Conservation (phyloP, 192 early-diverging fungal genomes). For the Coemansia sp. region DNA sequence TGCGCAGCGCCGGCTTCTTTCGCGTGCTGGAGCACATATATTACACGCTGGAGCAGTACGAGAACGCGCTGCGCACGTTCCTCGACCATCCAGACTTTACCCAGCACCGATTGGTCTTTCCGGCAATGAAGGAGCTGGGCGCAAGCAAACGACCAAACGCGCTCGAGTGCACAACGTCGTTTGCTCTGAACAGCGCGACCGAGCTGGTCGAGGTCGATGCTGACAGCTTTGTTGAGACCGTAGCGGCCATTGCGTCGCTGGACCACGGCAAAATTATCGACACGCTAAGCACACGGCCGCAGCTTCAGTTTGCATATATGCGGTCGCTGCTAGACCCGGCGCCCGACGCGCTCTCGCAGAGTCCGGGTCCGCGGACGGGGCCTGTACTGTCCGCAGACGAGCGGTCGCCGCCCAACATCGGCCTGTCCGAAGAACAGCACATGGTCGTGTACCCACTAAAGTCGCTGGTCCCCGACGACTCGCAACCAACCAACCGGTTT, state of each 20-base stretch:
- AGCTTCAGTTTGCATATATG: conserved; percentile 35
- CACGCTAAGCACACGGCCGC: conserved; percentile 6
- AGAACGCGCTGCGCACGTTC: conserved; percentile 32
- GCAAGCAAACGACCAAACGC: conserved; percentile 1
- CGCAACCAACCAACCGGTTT: conserved; percentile 13
- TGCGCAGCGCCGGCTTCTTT: conserved; percentile 34
- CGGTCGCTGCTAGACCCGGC: conserved; percentile 39
- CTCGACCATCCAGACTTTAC: conserved; percentile 39
- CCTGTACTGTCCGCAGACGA: conserved; percentile 20
- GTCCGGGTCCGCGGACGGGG: neutral
- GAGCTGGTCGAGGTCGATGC: conserved; percentile 40
- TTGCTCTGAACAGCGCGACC: conserved; percentile 9
- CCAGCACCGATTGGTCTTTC: conserved; percentile 31
- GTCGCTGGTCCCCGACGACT: conserved; percentile 27
- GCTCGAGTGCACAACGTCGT: conserved; percentile 9
- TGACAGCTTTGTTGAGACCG: conserved; percentile 19
- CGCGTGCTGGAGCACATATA: conserved; percentile 46
- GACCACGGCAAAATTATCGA: conserved; percentile 17
- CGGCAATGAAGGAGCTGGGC: conserved; percentile 26
- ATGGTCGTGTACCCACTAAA: conserved; percentile 41
- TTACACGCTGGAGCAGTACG: conserved; percentile 20
- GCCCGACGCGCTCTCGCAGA: conserved; percentile 7
- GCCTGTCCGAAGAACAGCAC: conserved; percentile 40
- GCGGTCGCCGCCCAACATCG: conserved; percentile 39
- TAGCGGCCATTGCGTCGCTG: conserved; percentile 18